phyloP scores from a whole-genome alignment of 2,329 filamentous ascomycete species.

The Alternaria sp. region DNA sequence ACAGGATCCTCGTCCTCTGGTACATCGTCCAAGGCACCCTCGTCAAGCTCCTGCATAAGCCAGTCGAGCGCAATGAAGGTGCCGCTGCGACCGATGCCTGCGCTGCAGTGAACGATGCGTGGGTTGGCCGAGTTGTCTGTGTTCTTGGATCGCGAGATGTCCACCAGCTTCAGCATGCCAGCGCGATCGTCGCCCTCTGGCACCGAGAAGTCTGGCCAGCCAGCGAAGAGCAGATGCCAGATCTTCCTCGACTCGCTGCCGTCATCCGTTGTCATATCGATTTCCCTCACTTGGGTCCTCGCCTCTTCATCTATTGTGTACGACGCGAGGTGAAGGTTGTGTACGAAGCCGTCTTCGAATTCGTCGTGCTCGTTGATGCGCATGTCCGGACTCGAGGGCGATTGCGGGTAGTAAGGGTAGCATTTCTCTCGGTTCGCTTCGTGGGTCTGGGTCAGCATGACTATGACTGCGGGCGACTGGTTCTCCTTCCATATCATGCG shows the following conservation, averaged over 20 bases:
- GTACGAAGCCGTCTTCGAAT: conserved; percentile 70
- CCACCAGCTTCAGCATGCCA: conserved; percentile 73
- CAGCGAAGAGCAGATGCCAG: conserved; percentile 84
- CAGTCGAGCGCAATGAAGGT: conserved; percentile 98
- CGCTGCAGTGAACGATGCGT: conserved; percentile 75
- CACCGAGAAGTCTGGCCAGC: conserved; percentile 90
- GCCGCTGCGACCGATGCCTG: conserved; percentile 90
- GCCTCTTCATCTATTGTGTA: conserved; percentile 62
- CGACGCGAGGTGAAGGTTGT: conserved; percentile 68
- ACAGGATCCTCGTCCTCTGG: conserved; percentile 69
- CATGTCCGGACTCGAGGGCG: conserved; percentile 47
- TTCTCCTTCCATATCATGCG: conserved; percentile 91
- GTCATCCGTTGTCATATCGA: conserved; percentile 59
- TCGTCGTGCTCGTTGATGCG: conserved; percentile 68
- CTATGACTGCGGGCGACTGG: conserved; percentile 74
- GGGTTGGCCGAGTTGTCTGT: conserved; percentile 62
- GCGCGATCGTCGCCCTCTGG: conserved; percentile 71
- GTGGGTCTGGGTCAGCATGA: conserved; percentile 92
- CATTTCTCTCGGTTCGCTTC: conserved; percentile 84
- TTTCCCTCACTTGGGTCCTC: conserved; percentile 74
- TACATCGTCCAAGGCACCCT: conserved; percentile 66
- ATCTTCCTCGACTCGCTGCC: conserved; percentile 66
- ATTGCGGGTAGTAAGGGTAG: conserved; percentile 80
- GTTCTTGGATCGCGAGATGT: conserved; percentile 67
- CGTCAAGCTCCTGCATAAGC: conserved; percentile 79